Evolutionary conservation across 768 basidiomycete genomes (phyloP).

Genomic region (Crassisporium funariophilum): DNA sequence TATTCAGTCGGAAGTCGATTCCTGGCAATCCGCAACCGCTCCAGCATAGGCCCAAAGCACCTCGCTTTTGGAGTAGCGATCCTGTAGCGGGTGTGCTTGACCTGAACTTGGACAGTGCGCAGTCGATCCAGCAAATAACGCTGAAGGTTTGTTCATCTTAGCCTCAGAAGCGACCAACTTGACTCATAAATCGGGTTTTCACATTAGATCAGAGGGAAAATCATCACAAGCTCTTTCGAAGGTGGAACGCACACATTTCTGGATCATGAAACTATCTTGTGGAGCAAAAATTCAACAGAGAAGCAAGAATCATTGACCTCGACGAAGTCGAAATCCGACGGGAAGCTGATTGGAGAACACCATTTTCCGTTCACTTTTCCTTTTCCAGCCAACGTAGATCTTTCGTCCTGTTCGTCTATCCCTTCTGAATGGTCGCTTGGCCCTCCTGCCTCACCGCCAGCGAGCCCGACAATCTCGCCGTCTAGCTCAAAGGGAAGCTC

Average conservation of each 20-base stretch:
- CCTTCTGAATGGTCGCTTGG: background rate
- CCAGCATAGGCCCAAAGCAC: background rate
- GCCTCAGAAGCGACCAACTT: background rate
- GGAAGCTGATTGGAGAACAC: conserved; percentile 8
- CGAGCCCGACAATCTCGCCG: background rate
- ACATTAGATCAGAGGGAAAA: background rate
- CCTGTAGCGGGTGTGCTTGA: background rate
- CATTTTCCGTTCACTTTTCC: conserved; percentile 10
- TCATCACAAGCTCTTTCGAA: background rate
- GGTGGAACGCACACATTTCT: background rate
- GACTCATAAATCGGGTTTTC: background rate
- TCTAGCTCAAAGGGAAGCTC: no score
- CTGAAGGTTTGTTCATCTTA: background rate
- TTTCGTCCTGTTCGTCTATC: conserved; percentile 1
- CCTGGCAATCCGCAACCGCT: background rate
- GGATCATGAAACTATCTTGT: background rate
- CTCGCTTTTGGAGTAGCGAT: background rate
- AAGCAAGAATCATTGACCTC: no score
- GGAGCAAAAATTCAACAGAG: background rate
- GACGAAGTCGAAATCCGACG: conserved; percentile 1
- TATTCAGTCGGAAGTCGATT: background rate
- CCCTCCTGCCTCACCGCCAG: background rate
- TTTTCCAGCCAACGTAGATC: conserved; percentile 10
- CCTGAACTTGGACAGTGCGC: background rate
- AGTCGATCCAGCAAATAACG: background rate